A percentile compares a stretch with the other conserved stretches of the same genome.
Evolutionary conservation across 1,284 basidiomycete species (phyloP).

Genomic region (Ceratobasidium sp.): DNA sequence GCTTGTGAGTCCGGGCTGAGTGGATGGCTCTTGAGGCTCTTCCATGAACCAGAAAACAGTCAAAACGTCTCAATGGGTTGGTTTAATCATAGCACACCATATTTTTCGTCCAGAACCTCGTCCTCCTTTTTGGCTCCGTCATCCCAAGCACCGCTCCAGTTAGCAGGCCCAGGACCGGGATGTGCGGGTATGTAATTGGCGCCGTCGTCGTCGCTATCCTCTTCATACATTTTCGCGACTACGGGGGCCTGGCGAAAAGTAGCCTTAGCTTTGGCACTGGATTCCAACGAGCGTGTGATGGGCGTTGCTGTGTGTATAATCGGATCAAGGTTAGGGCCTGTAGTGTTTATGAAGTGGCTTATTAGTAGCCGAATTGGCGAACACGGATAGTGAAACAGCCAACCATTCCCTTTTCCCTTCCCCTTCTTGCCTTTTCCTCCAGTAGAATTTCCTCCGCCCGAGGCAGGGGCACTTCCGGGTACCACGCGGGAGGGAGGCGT

Average conservation of each 20-base stretch:
- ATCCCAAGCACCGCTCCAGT: background rate
- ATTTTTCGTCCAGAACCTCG: background rate
- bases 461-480: slow-evolving; percentile 19
- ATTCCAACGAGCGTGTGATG: slow-evolving; percentile 16
- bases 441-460: background rate
- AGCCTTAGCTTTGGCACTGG: slow-evolving; percentile 37
- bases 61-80: background rate
- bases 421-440: slow-evolving; percentile 42
- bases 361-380: background rate
- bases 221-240: slow-evolving; percentile 5
- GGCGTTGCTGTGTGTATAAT: slow-evolving; percentile 19
- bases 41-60: background rate
- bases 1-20: background rate
- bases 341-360: background rate
- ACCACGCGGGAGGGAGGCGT: slow-evolving; percentile 18
- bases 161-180: slow-evolving; percentile 4
- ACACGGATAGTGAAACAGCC: background rate
- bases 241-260: background rate
- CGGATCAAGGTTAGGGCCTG: slow-evolving; percentile 3
- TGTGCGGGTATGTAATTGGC: slow-evolving; percentile 12
- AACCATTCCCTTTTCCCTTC: background rate
- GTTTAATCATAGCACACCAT: background rate
- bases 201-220: slow-evolving; percentile 35
- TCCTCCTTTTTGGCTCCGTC: slow-evolving; percentile 7
- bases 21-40: background rate